A percentile compares a stretch with the other conserved stretches of the same genome.
phyloP scores from a whole-genome alignment of 2,329 filamentous ascomycete species.

The Hirsutella minnesotensis region DNA sequence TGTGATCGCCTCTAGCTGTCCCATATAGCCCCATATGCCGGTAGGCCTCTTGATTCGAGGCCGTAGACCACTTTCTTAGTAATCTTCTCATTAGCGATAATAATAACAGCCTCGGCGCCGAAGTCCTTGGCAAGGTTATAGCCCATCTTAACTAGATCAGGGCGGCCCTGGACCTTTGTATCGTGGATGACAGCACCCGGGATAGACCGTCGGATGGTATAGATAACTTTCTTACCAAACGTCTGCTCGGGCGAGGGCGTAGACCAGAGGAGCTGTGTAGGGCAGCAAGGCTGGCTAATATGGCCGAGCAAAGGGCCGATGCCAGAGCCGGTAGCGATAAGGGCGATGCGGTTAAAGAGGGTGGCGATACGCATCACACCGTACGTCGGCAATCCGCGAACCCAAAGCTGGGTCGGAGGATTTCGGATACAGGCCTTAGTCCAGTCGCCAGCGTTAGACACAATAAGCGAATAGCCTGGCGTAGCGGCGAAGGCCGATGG shows the following conservation, averaged over 20 bases:
- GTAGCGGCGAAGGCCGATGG: conserved; percentile 12
- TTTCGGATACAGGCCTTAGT: conserved; percentile 50
- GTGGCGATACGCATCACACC: conserved; percentile 57
- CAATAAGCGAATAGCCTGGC: conserved; percentile 51
- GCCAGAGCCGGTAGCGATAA: conserved; percentile 62
- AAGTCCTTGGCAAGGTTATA: conserved; percentile 44
- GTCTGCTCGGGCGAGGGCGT: conserved; percentile 49
- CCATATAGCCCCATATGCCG: conserved; percentile 64
- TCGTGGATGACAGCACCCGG: conserved; percentile 55
- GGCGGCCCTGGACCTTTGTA: conserved; percentile 45
- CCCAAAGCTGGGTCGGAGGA: conserved; percentile 52
- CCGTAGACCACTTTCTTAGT: conserved; percentile 59
- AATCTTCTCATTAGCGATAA: conserved; percentile 58
- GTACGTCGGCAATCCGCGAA: conserved; percentile 53
- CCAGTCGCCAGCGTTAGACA: conserved; percentile 69
- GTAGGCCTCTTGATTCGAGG: conserved; percentile 52
- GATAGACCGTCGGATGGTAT: conserved; percentile 44
- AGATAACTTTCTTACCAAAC: conserved; percentile 46
- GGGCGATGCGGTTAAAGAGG: conserved; percentile 51
- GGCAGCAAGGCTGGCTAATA: conserved; percentile 36
- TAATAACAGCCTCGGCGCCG: conserved; percentile 56
- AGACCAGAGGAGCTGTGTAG: conserved; percentile 57
- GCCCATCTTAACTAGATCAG: conserved; percentile 39
- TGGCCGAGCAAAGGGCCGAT: conserved; percentile 57
- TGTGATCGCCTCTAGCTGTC: conserved; percentile 38